These are phyloP conservation scores for Metschnikowia noctiluminum DNA, from an alignment of 805 yeast genomes.

Conservation along the genomic window DNA sequence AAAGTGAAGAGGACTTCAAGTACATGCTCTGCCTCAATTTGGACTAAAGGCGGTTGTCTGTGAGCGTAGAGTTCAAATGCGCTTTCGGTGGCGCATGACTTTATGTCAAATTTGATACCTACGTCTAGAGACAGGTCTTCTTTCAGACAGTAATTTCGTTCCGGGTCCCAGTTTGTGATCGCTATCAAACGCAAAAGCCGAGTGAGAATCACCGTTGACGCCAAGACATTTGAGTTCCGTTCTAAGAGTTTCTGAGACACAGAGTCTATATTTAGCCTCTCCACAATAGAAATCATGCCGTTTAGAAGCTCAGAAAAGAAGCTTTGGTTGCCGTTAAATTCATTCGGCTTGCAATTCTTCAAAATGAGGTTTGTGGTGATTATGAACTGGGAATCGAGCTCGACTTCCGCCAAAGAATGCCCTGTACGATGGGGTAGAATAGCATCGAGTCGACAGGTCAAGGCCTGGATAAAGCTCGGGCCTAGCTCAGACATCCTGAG, in stretches of 20 bases:
- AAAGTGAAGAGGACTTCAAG: slow-evolving; percentile 31
- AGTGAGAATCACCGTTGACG: slow-evolving; percentile 31
- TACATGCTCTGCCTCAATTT: slow-evolving; percentile 18
- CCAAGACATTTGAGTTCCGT: slow-evolving; percentile 28
- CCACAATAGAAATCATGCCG: slow-evolving; percentile 24
- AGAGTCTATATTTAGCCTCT: slow-evolving; percentile 16
- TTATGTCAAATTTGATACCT: slow-evolving; percentile 11
- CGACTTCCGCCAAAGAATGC: slow-evolving; percentile 37
- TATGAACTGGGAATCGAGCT: slow-evolving; percentile 38
- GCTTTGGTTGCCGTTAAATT: slow-evolving; percentile 14
- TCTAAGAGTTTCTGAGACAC: slow-evolving; percentile 21
- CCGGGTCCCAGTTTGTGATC: slow-evolving; percentile 27
- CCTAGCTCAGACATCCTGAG: slow-evolving; percentile 4
- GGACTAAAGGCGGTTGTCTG: slow-evolving; percentile 28
- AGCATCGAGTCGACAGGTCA: slow-evolving; percentile 26
- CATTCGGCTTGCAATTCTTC: slow-evolving; percentile 12
- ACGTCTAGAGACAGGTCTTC: slow-evolving; percentile 5
- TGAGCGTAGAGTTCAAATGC: slow-evolving; percentile 27
- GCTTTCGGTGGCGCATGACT: slow-evolving; percentile 10
- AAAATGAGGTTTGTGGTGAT: slow-evolving; percentile 30
- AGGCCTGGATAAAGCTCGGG: slow-evolving; percentile 14
- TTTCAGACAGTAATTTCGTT: neutral
- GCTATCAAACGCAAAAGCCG: slow-evolving; percentile 30
- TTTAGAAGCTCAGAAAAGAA: slow-evolving; percentile 20
- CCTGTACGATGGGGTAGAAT: slow-evolving; percentile 40